These are phyloP conservation scores for Nigrospora oryzae DNA, from an alignment of 2,329 filamentous ascomycete genomes.

Conservation along the genomic window DNA sequence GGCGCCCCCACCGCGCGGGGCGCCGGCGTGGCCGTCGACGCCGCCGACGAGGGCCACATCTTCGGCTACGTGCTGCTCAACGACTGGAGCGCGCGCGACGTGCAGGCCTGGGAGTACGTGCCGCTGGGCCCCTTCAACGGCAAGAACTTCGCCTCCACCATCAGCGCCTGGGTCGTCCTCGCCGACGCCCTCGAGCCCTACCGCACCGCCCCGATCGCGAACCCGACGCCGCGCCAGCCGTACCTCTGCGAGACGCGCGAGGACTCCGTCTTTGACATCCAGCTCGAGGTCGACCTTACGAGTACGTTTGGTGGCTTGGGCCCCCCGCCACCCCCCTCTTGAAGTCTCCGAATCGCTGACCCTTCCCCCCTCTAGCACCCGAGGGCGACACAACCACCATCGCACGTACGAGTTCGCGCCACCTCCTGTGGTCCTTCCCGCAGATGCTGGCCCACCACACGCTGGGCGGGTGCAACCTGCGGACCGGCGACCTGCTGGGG, in stretches of 20 bases:
- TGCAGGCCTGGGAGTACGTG: conserved; percentile 79
- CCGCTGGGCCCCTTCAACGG: conserved; percentile 75
- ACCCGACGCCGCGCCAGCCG: conserved; percentile 24
- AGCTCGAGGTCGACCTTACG: conserved; percentile 55
- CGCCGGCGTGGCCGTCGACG: conserved; percentile 52
- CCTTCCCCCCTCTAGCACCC: conserved; percentile 19
- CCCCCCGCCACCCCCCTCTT: not conserved
- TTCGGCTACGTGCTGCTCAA: conserved; percentile 80
- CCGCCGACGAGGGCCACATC: conserved; percentile 51
- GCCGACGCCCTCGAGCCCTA: conserved; percentile 63
- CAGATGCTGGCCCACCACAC: conserved; percentile 79
- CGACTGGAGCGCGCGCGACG: conserved; percentile 78
- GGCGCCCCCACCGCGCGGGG: conserved; percentile 58
- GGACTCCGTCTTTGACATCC: conserved; percentile 59
- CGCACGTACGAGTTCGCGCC: conserved; percentile 49
- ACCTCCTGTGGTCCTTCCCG: conserved; percentile 74
- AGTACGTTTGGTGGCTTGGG: conserved; percentile 30
- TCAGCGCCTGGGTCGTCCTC: conserved; percentile 73
- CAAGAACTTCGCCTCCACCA: conserved; percentile 75
- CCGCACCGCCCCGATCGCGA: conserved; percentile 21
- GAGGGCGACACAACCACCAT: conserved; percentile 48
- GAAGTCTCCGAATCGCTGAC: too few relatives aligned
- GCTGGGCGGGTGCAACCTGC: conserved; percentile 66
- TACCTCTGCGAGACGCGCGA: conserved; percentile 50
- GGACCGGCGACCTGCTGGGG: conserved; percentile 66